These are phyloP conservation scores for Kodamaea ohmeri DNA, from an alignment of 1,139 yeast species.

Conservation along the genomic window DNA sequence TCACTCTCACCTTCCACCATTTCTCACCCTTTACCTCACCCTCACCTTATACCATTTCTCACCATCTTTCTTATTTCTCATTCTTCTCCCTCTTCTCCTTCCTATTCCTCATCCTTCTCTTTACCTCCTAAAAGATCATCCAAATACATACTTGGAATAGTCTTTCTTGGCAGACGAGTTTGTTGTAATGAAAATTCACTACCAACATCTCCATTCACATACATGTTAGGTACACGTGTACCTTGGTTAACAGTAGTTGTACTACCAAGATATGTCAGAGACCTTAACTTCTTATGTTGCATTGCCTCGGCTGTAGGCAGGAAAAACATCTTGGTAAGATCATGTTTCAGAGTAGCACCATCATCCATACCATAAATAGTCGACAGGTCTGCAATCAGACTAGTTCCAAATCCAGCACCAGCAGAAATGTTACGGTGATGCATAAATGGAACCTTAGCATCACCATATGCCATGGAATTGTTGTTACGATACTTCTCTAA, in stretches of 20 bases:
- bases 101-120: too few relatives aligned
- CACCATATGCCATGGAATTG: conserved; percentile 37
- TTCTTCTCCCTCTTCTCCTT: too few relatives aligned
- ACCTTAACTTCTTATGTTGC: conserved; percentile 40
- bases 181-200: conserved; percentile 13
- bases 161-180: conserved; percentile 23
- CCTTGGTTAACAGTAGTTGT: conserved; percentile 16
- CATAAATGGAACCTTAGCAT: conserved; percentile 39
- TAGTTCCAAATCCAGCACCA: conserved; percentile 15
- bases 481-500: conserved; percentile 40
- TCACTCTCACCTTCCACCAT: too few relatives aligned
- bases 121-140: conserved; percentile 50
- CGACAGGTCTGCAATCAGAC: conserved; percentile 33
- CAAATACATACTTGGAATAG: conserved; percentile 56
- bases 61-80: too few relatives aligned
- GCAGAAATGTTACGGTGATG: conserved; percentile 15
- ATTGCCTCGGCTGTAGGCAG: conserved; percentile 80
- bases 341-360: conserved; percentile 37
- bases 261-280: conserved; percentile 17
- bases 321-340: conserved; percentile 56
- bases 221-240: conserved; percentile 30
- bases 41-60: too few relatives aligned
- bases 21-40: too few relatives aligned
- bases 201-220: conserved; percentile 32
- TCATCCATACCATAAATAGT: conserved; percentile 38